These are phyloP conservation scores for Tothia fuscella DNA, from an alignment of 2,329 filamentous ascomycete species.

Conservation along the genomic window DNA sequence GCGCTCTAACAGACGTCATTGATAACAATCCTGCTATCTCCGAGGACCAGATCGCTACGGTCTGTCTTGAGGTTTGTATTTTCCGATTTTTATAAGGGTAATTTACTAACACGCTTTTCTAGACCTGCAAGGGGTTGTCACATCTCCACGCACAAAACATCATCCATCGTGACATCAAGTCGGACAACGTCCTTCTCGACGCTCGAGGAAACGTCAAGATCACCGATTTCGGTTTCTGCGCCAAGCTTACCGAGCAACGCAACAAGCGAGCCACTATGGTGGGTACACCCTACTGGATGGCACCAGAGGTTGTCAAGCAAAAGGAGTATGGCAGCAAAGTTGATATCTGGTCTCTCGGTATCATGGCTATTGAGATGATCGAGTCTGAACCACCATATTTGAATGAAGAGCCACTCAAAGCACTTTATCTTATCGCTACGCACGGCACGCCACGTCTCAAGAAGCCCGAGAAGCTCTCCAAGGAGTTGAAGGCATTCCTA, in stretches of 20 bases:
- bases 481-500: conserved; percentile 94
- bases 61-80: conserved; percentile 75
- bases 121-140: conserved; percentile 92
- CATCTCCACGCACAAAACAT: conserved; percentile 94
- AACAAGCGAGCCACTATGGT: conserved; percentile 99
- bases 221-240: conserved; percentile 98
- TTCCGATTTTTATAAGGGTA: background rate
- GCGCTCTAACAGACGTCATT: conserved; percentile 93
- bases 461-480: conserved; percentile 95
- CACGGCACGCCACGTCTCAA: conserved; percentile 94
- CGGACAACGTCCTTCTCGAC: conserved; percentile 92
- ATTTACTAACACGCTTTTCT: conserved; percentile 18
- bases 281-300: conserved; percentile 99
- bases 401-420: conserved; percentile 95
- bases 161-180: conserved; percentile 98
- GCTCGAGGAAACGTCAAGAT: conserved; percentile 95
- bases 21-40: conserved; percentile 92
- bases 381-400: conserved; percentile 96
- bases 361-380: conserved; percentile 99
- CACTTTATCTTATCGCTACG: conserved; percentile 91
- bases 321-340: conserved; percentile 98
- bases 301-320: conserved; percentile 96
- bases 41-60: conserved; percentile 95
- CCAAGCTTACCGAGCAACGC: conserved; percentile 93
- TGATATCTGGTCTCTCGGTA: conserved; percentile 96